Evolutionary conservation across 768 basidiomycete genomes (phyloP), one percentile per base, ranked within the genome.

Genomic region (Lentinula sp.): DNA sequence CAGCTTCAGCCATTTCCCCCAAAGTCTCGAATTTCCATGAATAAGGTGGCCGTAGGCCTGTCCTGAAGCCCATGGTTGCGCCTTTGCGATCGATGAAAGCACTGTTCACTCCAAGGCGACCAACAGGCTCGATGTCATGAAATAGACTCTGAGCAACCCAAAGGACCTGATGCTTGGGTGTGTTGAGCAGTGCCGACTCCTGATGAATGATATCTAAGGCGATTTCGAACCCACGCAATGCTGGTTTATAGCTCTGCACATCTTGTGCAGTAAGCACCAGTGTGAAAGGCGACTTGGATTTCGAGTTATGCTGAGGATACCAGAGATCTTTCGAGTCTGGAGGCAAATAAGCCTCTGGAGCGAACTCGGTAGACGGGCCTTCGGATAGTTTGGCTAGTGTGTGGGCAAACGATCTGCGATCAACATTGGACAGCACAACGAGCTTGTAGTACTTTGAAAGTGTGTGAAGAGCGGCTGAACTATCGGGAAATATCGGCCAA

Each of bases 351-450:
- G 43, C 2, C 50, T 45, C 46, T 5, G 50, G 37, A 37, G 40
- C 23, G 52, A 65, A 65, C 6, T 66, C 62, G 18, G 66, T 66
- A 5, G 66, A 59, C 13, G 69, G 67, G 6, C 73, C 78, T n/a
- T 75, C 73, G 5, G 80, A 79, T 43, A 91, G 81, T 53, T 77
- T 76, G 18, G 73, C 71, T 51, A 85, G 84, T 0, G 88, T 90
- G 63, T 78, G 73, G 3, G 79, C 73, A 68, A 90, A 89, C 35
- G 87, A 86, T 23, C 65, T 68, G 60, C 79, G 79, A 64, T 92
- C 89, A 67, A 91, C 85, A 70, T 92, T 91, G 65, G 88, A 90
- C 42, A 91, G 78, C 5, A 90, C 86, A 62, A 85, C 78, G 61
- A 91, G 84, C 59, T 84, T 85, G 75, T 83, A 91, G 67, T 81